Percentiles rank a stretch among this genome's conserved stretches.
Evolutionary conservation across 257 asterid species (phyloP).

Genomic region (Capsicum pubescens): DNA sequence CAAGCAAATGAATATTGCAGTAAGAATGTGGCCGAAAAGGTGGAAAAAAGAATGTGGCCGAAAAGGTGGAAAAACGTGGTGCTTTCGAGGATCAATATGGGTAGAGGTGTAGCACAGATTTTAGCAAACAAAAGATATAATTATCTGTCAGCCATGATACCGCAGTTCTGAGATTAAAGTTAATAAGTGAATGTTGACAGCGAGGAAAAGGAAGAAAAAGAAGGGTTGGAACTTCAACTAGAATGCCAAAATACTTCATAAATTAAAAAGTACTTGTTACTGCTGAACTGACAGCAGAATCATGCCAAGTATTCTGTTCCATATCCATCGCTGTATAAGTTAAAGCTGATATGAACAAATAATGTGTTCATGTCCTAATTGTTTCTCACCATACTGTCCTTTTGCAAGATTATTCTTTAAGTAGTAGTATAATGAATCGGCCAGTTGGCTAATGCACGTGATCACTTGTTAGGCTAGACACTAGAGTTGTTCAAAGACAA

Average conservation of each 20-base stretch:
- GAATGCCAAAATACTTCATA: background rate
- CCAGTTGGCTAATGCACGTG: background rate
- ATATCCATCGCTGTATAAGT: background rate
- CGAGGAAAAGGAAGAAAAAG: conserved; percentile 14
- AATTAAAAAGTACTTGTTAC: background rate
- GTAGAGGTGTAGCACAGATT: background rate
- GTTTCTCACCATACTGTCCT: background rate
- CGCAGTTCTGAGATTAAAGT: background rate
- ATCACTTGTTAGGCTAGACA: conserved; percentile 1
- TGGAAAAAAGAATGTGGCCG: background rate
- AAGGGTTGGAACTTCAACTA: background rate
- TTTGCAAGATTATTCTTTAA: background rate
- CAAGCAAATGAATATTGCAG: background rate
- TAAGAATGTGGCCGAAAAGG: background rate
- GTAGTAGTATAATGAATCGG: background rate
- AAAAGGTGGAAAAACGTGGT: conserved; percentile 7
- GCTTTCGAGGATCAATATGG: background rate
- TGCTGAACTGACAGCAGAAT: background rate
- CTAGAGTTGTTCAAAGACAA: background rate
- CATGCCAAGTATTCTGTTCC: background rate
- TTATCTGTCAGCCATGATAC: background rate
- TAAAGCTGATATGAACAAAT: conserved; percentile 1
- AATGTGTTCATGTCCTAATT: background rate
- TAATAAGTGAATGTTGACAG: background rate
- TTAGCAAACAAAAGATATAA: background rate